phyloP scores from a whole-genome alignment of 768 basidiomycete genomes.

The Gelatoporia subvermispora region DNA sequence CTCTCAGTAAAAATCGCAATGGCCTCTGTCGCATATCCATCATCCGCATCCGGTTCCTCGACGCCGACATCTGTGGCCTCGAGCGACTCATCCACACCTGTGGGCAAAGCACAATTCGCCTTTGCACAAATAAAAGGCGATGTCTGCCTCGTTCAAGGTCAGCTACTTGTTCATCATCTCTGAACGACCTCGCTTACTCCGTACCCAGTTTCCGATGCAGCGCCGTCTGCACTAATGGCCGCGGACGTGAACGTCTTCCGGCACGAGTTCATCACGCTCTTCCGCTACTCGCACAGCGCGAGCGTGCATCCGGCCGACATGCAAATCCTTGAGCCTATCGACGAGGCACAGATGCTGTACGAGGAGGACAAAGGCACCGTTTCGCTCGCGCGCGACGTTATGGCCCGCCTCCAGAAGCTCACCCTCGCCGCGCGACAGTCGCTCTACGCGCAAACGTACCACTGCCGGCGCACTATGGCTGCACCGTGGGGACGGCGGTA shows the following conservation, averaged over 20 bases:
- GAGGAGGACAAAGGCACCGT: conserved; percentile 32
- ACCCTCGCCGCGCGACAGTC: conserved; percentile 9
- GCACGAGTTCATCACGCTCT: conserved; percentile 36
- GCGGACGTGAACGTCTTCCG: conserved; percentile 30
- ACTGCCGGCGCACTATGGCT: background rate
- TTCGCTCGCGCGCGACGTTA: conserved; percentile 30
- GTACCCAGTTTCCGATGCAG: conserved; percentile 6
- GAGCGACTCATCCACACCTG: background rate
- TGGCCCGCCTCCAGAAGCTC: conserved; percentile 28
- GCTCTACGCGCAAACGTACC: background rate
- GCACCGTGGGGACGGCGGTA: background rate
- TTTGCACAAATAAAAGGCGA: conserved; percentile 23
- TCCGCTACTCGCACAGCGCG: conserved; percentile 31
- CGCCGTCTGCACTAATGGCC: conserved; percentile 25
- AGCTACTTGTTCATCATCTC: background rate
- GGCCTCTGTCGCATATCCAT: background rate
- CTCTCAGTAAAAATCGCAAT: background rate
- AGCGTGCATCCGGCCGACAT: conserved; percentile 31
- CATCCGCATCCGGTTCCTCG: background rate
- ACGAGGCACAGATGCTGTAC: conserved; percentile 22
- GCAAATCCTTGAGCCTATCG: conserved; percentile 29
- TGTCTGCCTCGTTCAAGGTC: conserved; percentile 25
- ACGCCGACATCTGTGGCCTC: background rate
- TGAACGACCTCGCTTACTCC: background rate
- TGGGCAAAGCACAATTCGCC: conserved; percentile 13